A percentile compares a stretch with the other conserved stretches of the same genome.
Conservation (phyloP, 1,284 basidiomycete species). For the Apiotrichum veenhuisii region DNA sequence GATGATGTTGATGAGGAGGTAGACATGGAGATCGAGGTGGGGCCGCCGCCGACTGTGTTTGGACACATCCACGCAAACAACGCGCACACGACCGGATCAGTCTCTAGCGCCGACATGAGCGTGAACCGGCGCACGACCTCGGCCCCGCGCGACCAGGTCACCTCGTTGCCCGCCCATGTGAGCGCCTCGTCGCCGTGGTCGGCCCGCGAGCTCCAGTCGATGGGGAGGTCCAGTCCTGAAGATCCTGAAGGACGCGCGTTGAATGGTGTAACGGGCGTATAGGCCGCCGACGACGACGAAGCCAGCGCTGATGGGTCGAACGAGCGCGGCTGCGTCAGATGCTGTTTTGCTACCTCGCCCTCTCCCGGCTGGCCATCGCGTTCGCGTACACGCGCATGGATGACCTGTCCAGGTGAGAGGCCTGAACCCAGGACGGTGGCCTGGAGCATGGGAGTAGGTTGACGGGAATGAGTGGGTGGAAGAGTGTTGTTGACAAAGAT, state of each 20-base stretch:
- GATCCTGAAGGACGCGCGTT: background rate
- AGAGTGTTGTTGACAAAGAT: background rate
- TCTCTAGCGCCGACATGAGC: constrained; percentile 60
- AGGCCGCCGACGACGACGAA: background rate
- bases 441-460: constrained; percentile 15
- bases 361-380: background rate
- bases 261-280: background rate
- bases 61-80: constrained; percentile 57
- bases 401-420: constrained; percentile 28
- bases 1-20: constrained; percentile 4
- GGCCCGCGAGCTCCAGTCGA: background rate
- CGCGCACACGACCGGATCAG: constrained; percentile 68
- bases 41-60: background rate
- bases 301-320: background rate
- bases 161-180: constrained; percentile 65
- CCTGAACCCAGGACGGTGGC: constrained; percentile 29
- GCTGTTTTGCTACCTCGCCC: background rate
- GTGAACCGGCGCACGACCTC: constrained; percentile 70
- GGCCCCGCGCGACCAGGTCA: constrained; percentile 66
- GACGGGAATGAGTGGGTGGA: constrained; percentile 3
- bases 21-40: background rate
- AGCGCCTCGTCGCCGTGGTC: constrained; percentile 54
- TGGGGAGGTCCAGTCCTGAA: too few species aligned
- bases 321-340: constrained; percentile 6
- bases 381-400: constrained; percentile 10